Evolutionary conservation across 2,329 filamentous ascomycete species (phyloP).

Genomic region (Clonostachys rhizophaga): DNA sequence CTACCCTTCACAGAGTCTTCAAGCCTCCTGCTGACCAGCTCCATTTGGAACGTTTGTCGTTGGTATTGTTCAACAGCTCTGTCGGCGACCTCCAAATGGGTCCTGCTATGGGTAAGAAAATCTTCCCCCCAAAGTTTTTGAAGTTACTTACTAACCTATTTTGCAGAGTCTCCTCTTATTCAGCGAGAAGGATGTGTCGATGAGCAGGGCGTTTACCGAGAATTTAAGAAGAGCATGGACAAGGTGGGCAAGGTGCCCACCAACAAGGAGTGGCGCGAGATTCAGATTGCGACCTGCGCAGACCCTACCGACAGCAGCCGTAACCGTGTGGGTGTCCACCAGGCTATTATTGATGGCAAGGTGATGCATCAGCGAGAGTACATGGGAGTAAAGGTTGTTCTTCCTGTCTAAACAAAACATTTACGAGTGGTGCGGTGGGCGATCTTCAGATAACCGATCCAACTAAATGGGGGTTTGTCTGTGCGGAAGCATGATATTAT

Average conservation of each 20-base stretch:
- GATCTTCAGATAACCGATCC: too few species aligned
- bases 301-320: constrained; percentile 32
- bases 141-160: too few species aligned
- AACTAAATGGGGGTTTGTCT: too few species aligned
- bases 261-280: constrained; percentile 41
- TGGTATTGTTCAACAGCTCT: constrained; percentile 29
- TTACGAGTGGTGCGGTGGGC: too few species aligned
- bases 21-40: constrained; percentile 11
- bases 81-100: neutral
- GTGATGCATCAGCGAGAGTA: constrained; percentile 39
- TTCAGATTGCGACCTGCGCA: constrained; percentile 36
- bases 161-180: constrained; percentile 25
- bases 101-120: neutral
- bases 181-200: constrained; percentile 32
- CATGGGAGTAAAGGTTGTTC: constrained; percentile 37
- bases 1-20: constrained; percentile 10
- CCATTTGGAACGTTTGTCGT: constrained; percentile 29
- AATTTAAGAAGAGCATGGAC: constrained; percentile 34
- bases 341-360: constrained; percentile 35
- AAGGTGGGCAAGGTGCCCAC: constrained; percentile 35
- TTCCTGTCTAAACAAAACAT: constrained; percentile 24
- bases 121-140: neutral
- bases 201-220: constrained; percentile 37
- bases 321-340: constrained; percentile 33
- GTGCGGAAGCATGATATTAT: too few species aligned